Evolutionary conservation across 2,329 filamentous ascomycete genomes (phyloP), one percentile per base, ranked within the genome.

Genomic region (Nothophoma quercina): DNA sequence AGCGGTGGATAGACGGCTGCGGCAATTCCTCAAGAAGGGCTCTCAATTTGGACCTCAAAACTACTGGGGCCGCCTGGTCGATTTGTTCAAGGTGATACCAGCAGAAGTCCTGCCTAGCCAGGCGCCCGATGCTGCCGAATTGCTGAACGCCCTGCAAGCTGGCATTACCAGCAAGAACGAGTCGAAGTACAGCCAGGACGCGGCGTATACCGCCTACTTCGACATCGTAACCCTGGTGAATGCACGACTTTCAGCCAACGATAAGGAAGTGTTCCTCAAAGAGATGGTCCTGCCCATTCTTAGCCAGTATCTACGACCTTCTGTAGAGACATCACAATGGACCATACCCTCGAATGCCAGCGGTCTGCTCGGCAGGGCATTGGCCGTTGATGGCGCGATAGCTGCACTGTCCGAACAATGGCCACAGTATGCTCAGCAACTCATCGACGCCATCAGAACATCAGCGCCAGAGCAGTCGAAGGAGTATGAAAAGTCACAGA

Each of bases 401-500:
- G 62, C 76, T 3, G 77, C 83, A 1, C 77, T 90, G 0, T 70
- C 78, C 13, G 72, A 79, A 3, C 79, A 87, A 58, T 95, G 90
- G 90, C 71, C 78, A 2, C 77, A 77, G 1, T 73, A 91, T n/a
- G 83, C 85, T 0, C 76, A 83, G 1, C 71, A 80, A 0, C 75
- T 96, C n/a, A 78, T 87, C 21, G 79, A 85, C 25, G 81, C 83
- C 29, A 86, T 96, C 50, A 87, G 86, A 46, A 84, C 85, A 5
- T 96, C 91, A 0, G 81, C 90, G 5, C 91, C 93, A 1, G 91
- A 93, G 67, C 86, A 93, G 49, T 92, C 91, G 0, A 88, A 88
- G 56, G 89, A 91, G 15, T 90, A 90, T 61, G 81, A 84, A 21
- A 80, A 81, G 33, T 96, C 91, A 0, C 91, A 96, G 69, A 81